phyloP scores from a whole-genome alignment of 2,329 filamentous ascomycete species.

The Diaporthe caulivora region DNA sequence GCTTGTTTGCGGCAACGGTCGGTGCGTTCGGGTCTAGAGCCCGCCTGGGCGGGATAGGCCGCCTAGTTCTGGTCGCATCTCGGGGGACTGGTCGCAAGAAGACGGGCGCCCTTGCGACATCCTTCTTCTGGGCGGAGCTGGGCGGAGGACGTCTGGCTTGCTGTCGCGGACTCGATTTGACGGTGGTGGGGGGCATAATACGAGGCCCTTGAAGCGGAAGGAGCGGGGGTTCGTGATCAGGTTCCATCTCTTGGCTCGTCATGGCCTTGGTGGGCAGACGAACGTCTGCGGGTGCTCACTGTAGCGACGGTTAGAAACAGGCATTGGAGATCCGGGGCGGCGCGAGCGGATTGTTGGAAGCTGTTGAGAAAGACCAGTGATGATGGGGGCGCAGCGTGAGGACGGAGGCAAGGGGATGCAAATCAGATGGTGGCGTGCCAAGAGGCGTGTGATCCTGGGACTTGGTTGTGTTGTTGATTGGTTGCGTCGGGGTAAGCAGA shows the following conservation, averaged over 20 bases:
- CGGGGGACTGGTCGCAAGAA: constrained; percentile 31
- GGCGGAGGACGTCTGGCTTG: constrained; percentile 27
- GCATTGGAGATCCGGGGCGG: constrained; percentile 21
- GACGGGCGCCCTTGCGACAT: constrained; percentile 32
- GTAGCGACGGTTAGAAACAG: constrained; percentile 30
- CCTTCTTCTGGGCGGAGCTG: constrained; percentile 10
- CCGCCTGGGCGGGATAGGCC: constrained; percentile 33
- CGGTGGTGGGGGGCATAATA: constrained; percentile 12
- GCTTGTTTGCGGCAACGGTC: constrained; percentile 39
- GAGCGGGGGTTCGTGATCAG: constrained; percentile 37
- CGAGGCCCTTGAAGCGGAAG: constrained; percentile 38
- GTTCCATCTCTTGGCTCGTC: constrained; percentile 41
- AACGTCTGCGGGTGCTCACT: constrained; percentile 40
- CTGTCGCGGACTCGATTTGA: constrained; percentile 23
- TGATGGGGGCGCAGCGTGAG: constrained; percentile 11
- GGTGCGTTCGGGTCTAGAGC: constrained; percentile 21
- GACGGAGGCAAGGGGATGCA: constrained; percentile 26
- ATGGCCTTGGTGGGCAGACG: constrained; percentile 38
- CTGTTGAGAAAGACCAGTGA: not conserved
- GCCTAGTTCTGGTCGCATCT: constrained; percentile 31
- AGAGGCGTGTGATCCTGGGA: constrained; percentile 16
- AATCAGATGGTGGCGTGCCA: constrained; percentile 24
- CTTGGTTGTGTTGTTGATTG: constrained; percentile 11
- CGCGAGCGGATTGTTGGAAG: not conserved
- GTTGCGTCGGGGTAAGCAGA: constrained; percentile 12